phyloP scores from a whole-genome alignment of 257 asterid genomes.

The Solanum etuberosum region DNA sequence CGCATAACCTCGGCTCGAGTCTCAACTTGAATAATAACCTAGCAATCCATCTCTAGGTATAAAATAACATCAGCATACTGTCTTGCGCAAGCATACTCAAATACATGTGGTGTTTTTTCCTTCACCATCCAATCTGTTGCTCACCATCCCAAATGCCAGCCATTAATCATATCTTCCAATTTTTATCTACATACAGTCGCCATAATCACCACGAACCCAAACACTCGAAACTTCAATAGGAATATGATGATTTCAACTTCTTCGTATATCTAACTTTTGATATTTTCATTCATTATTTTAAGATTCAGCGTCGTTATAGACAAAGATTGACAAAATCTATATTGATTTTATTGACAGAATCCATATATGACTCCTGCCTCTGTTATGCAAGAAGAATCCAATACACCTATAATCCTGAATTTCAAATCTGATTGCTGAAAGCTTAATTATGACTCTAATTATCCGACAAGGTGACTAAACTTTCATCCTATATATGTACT shows the following conservation, averaged over 20 bases:
- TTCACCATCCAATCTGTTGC: neutral
- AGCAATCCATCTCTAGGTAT: neutral
- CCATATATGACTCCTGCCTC: neutral
- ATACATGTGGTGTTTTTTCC: neutral
- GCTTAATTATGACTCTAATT: neutral
- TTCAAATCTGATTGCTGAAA: neutral
- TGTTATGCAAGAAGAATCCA: neutral
- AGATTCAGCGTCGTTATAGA: neutral
- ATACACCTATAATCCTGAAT: neutral
- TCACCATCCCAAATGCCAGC: neutral
- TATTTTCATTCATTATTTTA: neutral
- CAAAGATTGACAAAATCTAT: neutral
- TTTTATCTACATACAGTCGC: neutral
- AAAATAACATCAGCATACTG: neutral
- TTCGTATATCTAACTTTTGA: neutral
- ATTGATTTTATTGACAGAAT: neutral
- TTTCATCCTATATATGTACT: neutral
- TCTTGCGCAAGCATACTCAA: neutral
- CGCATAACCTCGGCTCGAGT: neutral
- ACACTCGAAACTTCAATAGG: neutral
- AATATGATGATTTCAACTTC: neutral
- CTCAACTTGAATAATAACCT: neutral
- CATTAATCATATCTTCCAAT: neutral
- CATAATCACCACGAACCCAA: neutral
- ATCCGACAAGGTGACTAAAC: neutral